Evolutionary conservation across 1,139 yeast genomes (phyloP).

Genomic region (Yamadazyma songkhlaensis): DNA sequence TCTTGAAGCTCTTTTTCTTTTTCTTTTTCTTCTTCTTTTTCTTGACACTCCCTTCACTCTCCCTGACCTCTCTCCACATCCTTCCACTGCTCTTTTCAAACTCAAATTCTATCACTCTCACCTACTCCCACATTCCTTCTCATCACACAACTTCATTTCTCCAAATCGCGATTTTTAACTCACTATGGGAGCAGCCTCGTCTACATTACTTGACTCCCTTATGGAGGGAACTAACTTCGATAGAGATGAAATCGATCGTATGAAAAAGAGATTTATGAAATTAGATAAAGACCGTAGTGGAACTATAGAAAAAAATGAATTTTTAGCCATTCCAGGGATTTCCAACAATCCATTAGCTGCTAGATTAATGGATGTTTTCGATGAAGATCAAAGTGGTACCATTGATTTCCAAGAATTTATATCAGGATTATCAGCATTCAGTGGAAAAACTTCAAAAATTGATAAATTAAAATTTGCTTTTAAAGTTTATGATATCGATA

Average conservation of each 20-base stretch:
- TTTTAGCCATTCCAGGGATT: slow-evolving; percentile 89
- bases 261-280: slow-evolving; percentile 92
- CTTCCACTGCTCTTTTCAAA: no score
- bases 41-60: no score
- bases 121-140: no score
- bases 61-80: no score
- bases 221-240: slow-evolving; percentile 83
- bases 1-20: no score
- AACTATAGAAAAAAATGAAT: slow-evolving; percentile 86
- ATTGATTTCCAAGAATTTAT: slow-evolving; percentile 96
- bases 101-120: no score
- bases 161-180: background rate
- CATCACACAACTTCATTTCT: no score
- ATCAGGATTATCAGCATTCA: slow-evolving; percentile 83
- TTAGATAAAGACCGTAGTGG: slow-evolving; percentile 92
- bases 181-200: slow-evolving; percentile 65
- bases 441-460: slow-evolving; percentile 79
- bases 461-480: slow-evolving; percentile 90
- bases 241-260: slow-evolving; percentile 85
- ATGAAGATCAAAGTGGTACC: slow-evolving; percentile 88
- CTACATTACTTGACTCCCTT: slow-evolving; percentile 63
- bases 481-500: slow-evolving; percentile 90
- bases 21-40: no score
- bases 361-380: slow-evolving; percentile 91
- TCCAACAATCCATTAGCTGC: slow-evolving; percentile 86